Evolutionary conservation across 208 protist species (phyloP).

Genomic region (Lotmaria passim): DNA sequence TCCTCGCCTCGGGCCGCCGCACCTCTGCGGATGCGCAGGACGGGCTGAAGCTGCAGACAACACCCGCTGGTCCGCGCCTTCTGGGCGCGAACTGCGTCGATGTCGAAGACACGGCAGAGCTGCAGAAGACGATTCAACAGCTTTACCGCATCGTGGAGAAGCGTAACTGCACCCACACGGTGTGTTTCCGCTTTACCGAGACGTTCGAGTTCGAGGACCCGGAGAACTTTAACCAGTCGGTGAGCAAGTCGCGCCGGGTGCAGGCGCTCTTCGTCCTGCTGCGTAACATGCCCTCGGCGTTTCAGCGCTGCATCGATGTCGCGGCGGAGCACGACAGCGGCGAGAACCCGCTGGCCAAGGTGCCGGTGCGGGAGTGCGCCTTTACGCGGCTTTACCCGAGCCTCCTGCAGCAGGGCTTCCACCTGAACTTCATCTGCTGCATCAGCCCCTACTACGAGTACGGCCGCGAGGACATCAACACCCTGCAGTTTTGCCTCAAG

Average conservation of each 20-base stretch:
- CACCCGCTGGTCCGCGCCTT: constrained; percentile 52
- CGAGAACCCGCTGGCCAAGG: constrained; percentile 84
- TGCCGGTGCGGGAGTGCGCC: constrained; percentile 80
- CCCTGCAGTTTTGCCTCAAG: constrained; percentile 65
- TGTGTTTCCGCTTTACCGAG: constrained; percentile 81
- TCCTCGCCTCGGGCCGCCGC: constrained; percentile 43
- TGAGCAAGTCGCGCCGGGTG: constrained; percentile 78
- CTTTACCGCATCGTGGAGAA: constrained; percentile 50
- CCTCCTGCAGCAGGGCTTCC: constrained; percentile 78
- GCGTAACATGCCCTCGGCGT: constrained; percentile 73
- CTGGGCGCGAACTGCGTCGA: constrained; percentile 58
- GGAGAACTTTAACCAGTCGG: constrained; percentile 60
- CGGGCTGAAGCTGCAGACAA: constrained; percentile 58
- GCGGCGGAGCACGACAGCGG: constrained; percentile 86
- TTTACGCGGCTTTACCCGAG: constrained; percentile 78
- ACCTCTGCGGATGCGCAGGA: constrained; percentile 6
- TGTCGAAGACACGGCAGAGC: constrained; percentile 36
- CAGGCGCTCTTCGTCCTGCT: constrained; percentile 80
- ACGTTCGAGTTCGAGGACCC: constrained; percentile 86
- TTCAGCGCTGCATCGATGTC: constrained; percentile 86
- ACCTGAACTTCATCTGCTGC: constrained; percentile 73
- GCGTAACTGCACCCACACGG: constrained; percentile 76
- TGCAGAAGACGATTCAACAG: constrained; percentile 53
- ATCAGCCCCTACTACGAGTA: constrained; percentile 87
- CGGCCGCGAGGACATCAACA: constrained; percentile 72